Conservation (phyloP, 2,329 filamentous ascomycete genomes). For the Paraconiothyrium sp. region DNA sequence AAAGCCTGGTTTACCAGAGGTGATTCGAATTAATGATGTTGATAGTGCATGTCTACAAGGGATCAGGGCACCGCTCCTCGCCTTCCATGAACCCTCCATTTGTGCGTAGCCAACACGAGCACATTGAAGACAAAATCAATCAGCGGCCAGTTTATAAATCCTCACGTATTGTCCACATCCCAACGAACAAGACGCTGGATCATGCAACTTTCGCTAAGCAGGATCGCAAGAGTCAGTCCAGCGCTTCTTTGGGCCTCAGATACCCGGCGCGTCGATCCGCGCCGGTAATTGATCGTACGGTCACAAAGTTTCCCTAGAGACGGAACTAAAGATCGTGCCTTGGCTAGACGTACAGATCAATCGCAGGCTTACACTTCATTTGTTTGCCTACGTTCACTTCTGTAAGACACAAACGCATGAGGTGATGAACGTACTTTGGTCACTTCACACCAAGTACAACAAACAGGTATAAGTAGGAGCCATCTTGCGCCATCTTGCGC, state of each 20-base stretch:
- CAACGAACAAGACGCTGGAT: too few relatives aligned
- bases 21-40: background rate
- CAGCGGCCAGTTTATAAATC: too few relatives aligned
- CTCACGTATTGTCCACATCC: too few relatives aligned
- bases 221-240: too few relatives aligned
- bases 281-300: too few relatives aligned
- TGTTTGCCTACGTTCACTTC: background rate
- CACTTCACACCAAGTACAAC: background rate
- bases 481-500: background rate
- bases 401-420: background rate
- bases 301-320: background rate
- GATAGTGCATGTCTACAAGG: background rate
- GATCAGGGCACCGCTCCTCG: background rate
- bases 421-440: too few relatives aligned
- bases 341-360: background rate
- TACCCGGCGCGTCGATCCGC: too few relatives aligned
- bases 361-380: background rate
- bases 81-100: background rate
- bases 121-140: background rate
- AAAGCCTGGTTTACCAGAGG: background rate
- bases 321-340: background rate
- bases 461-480: slow-evolving; percentile 1
- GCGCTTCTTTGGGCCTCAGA: too few relatives aligned
- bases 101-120: background rate
- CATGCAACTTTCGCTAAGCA: too few relatives aligned